These are phyloP conservation scores for Iris pallida DNA, from an alignment of 116 monocot genomes.

Conservation along the genomic window DNA sequence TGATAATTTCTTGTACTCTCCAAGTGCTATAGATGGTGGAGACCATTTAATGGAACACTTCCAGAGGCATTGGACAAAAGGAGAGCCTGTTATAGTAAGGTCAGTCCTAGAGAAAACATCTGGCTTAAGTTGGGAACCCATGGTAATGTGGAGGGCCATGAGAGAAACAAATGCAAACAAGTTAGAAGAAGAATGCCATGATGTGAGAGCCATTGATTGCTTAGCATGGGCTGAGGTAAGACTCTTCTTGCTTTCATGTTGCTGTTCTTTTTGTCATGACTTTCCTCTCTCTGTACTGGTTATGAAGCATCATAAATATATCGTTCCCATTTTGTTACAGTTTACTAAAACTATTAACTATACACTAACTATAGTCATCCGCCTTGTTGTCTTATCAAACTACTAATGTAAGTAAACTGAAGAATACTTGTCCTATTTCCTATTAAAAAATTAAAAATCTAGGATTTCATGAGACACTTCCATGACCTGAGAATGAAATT, in stretches of 20 bases:
- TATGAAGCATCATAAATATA: too few species aligned
- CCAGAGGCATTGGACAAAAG: slow-evolving; percentile 10
- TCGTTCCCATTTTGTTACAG: too few species aligned
- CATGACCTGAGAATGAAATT: too few species aligned
- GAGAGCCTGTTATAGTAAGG: slow-evolving; percentile 21
- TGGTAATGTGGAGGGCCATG: slow-evolving; percentile 17
- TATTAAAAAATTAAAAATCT: too few species aligned
- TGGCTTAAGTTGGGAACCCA: slow-evolving; percentile 17
- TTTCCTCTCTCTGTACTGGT: too few species aligned
- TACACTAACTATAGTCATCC: too few species aligned
- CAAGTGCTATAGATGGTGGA: slow-evolving; percentile 1
- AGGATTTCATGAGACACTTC: too few species aligned
- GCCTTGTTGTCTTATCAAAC: too few species aligned
- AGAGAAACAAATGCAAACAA: background rate
- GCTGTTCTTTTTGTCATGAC: background rate
- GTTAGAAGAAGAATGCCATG: slow-evolving; percentile 1
- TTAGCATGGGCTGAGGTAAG: slow-evolving; percentile 10
- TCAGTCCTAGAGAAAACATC: slow-evolving; percentile 10
- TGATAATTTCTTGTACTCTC: slow-evolving; percentile 19
- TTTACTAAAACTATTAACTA: too few species aligned
- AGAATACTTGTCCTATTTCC: too few species aligned
- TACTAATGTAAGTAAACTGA: too few species aligned
- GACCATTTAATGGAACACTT: slow-evolving; percentile 10
- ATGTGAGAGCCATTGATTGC: slow-evolving; percentile 20
- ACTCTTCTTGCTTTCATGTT: background rate